These are phyloP conservation scores for Pleurotus salmoneostramineus DNA, from an alignment of 768 basidiomycete species.

Conservation along the genomic window DNA sequence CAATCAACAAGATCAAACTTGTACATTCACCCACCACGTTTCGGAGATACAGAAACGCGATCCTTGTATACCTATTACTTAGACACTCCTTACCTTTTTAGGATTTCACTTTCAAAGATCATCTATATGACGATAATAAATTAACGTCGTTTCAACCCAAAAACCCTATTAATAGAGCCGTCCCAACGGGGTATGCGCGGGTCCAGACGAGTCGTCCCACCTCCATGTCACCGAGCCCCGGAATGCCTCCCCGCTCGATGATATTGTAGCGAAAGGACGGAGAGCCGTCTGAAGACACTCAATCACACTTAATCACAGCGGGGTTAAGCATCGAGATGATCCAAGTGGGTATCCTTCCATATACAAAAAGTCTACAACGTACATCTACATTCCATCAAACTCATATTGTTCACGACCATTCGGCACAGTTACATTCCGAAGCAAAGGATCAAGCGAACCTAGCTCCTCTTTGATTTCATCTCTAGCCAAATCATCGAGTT, in stretches of 20 bases:
- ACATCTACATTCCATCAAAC: conserved; percentile 24
- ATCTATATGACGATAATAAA: background rate
- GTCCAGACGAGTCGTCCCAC: too few relatives aligned
- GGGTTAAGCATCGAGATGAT: background rate
- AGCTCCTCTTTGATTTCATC: conserved; percentile 81
- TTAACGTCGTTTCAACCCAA: background rate
- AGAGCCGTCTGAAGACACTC: too few relatives aligned
- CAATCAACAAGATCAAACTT: background rate
- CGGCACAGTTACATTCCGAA: conserved; percentile 50
- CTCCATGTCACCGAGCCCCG: too few relatives aligned
- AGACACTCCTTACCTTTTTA: background rate
- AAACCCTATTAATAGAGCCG: too few relatives aligned
- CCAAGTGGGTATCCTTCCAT: background rate
- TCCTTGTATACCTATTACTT: background rate
- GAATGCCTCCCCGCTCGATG: too few relatives aligned
- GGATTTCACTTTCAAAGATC: background rate
- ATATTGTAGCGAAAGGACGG: too few relatives aligned
- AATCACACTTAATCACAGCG: too few relatives aligned
- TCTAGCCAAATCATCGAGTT: conserved; percentile 79
- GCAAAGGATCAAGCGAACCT: conserved; percentile 73
- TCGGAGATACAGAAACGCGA: background rate
- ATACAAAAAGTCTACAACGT: background rate
- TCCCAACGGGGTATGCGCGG: too few relatives aligned
- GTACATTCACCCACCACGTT: background rate
- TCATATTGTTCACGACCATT: conserved; percentile 27